Evolutionary conservation across 179 eudicot genomes (phyloP), one percentile per base, ranked within the genome.

Genomic region (Silene noctiflora): DNA sequence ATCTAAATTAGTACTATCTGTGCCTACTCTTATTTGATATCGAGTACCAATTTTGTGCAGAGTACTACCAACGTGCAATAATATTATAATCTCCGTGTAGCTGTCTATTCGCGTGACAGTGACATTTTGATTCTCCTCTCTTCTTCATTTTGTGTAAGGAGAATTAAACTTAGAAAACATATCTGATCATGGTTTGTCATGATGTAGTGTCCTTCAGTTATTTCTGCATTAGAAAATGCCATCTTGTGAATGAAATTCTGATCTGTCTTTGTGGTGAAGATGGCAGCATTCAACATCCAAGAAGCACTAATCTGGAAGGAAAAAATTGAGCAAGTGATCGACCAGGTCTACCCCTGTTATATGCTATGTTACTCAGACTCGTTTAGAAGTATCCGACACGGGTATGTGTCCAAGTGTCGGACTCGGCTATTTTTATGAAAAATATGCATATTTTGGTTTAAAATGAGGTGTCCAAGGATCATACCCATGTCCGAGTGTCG

Each of bases 231-330:
- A 77, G 68, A 56, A 74, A 63, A 73, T 21, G 29, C 4, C 22
- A 31, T 77, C 17, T 61, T 67, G 67, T 21, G 66, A 75, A 14
- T 55, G 73, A 62, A 72, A 65, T 61, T 63, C 72, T 80, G 77
- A 78, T 51, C 60, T 82, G 69, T 82, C 75, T 74, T 73, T 72
- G 67, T 80, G 76, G 24, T 86, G 76, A 78, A 84, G 87, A 69
- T 86, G 87, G 99, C 99, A 81, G 98, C 99, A 77, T 96, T 94
- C 78, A 96, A 96, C 86, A 96, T 96, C 78, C 98, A 96, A 87
- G 99, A 96, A 87, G 98, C 97, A 73, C 89, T 93, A 56, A 83
- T 87, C 74, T 96, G 99, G 99, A 96, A 96, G 86, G 99, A 94
- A 70, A 96, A 91, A 85, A 90, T 96, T 71, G 99, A 94, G 87